phyloP scores from a whole-genome alignment of 2,329 filamentous ascomycete species.

The Claviceps lovelessii region DNA sequence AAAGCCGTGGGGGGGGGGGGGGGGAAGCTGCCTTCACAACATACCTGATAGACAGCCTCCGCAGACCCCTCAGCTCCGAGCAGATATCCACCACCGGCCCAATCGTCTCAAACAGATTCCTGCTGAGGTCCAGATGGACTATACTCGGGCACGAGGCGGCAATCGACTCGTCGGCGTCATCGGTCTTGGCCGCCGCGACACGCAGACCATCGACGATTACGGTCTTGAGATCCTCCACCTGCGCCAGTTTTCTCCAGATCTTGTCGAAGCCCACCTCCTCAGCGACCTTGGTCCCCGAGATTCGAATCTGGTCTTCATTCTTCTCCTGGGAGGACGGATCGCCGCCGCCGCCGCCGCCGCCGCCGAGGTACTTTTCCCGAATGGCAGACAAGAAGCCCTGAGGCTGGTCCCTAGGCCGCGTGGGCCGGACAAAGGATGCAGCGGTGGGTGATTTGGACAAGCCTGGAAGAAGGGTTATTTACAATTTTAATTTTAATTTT shows the following conservation, averaged over 20 bases:
- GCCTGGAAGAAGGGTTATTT: slow-evolving; percentile 20
- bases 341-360: neutral
- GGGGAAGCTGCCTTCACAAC: neutral
- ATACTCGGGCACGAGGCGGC: slow-evolving; percentile 48
- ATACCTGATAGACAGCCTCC: slow-evolving; percentile 52
- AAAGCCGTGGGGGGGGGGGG: neutral
- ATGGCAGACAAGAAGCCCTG: slow-evolving; percentile 69
- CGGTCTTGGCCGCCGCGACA: slow-evolving; percentile 30
- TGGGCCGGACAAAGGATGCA: slow-evolving; percentile 77
- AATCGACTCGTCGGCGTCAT: slow-evolving; percentile 25
- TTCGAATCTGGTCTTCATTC: slow-evolving; percentile 40
- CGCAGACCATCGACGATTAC: slow-evolving; percentile 68
- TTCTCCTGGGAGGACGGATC: slow-evolving; percentile 20
- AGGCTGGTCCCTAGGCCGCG: slow-evolving; percentile 50
- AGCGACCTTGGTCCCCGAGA: slow-evolving; percentile 61
- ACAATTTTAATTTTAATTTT: too few relatives aligned
- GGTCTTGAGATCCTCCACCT: slow-evolving; percentile 62
- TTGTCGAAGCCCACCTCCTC: slow-evolving; percentile 95
- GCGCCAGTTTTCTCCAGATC: slow-evolving; percentile 64
- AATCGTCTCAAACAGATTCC: slow-evolving; percentile 63
- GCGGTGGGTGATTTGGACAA: slow-evolving; percentile 52
- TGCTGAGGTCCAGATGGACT: slow-evolving; percentile 67
- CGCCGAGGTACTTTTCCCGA: slow-evolving; percentile 63
- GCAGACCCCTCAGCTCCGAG: slow-evolving; percentile 50
- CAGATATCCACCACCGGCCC: slow-evolving; percentile 58